Percentiles rank a stretch among this genome's conserved stretches.
These are phyloP conservation scores for Nigrospora oryzae DNA, from an alignment of 2,329 filamentous ascomycete species.

Conservation along the genomic window DNA sequence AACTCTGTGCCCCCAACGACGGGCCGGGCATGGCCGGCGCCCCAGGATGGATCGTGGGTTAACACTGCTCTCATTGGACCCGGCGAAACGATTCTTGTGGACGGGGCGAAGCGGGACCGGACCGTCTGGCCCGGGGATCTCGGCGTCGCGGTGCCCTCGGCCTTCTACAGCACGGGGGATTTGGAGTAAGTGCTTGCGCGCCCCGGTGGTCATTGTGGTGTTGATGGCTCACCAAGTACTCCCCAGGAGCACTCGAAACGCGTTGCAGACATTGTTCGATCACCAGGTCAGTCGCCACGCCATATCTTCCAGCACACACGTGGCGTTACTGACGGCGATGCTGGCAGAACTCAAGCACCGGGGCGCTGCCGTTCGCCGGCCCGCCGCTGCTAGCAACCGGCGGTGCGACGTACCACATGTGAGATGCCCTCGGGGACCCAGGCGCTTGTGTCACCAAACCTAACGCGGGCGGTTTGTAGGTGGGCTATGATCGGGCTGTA, in stretches of 20 bases:
- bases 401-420: conserved; percentile 21
- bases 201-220: not conserved
- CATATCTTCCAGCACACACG: not conserved
- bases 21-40: conserved; percentile 18
- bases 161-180: conserved; percentile 41
- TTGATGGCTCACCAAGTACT: conserved; percentile 4
- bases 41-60: conserved; percentile 18
- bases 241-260: conserved; percentile 32
- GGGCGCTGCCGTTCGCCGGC: conserved; percentile 17
- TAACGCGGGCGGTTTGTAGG: conserved; percentile 7
- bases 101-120: conserved; percentile 46
- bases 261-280: conserved; percentile 28
- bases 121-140: conserved; percentile 51
- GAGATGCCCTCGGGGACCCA: conserved; percentile 6
- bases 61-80: conserved; percentile 18
- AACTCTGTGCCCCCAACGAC: conserved; percentile 15
- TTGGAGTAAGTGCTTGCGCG: conserved; percentile 17
- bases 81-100: conserved; percentile 23
- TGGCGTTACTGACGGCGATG: not conserved
- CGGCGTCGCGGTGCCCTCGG: conserved; percentile 39
- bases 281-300: conserved; percentile 14
- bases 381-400: conserved; percentile 12
- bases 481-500: conserved; percentile 47
- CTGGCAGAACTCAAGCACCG: conserved; percentile 7
- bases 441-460: not conserved